Evolutionary conservation across 495 filamentous ascomycete species (phyloP), one percentile per base, ranked within the genome.

Genomic region (Penicillium tannophilum): DNA sequence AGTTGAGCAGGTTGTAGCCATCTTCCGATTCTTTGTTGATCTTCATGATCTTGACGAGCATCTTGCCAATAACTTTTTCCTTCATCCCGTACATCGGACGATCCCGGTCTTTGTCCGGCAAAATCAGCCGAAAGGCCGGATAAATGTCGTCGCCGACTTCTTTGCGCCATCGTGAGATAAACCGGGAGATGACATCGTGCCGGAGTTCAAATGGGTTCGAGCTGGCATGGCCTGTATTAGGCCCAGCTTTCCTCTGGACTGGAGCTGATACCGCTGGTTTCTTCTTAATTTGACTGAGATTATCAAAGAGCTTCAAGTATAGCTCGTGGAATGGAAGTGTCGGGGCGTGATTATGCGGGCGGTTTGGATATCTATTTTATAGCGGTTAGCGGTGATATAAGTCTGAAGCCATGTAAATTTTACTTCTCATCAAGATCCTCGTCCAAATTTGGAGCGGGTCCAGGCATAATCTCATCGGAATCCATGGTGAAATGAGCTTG

Each of bases 51-150:
- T 90, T 90, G 36, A 98, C 90, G 6, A 98, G 77, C 42, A 98
- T 72, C 63, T 90, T 96, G 4, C 87, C 93, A 55, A 98, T 93
- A 16, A 84, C 84, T 71, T 90, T 92, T 76, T 98, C 94, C 71
- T 98, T 98, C 30, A 98, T 80, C 4, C 93, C 90, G 65, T 98
- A 98, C 84, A 96, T 92, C 35, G 90, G 88, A 35, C 94, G 84
- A 58, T 98, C 93, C 33, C 93, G 83, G 66, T 98, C 94, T 67
- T 96, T 96, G 63, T 93, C 91, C 0, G 92, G 91, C n/a, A 96
- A 76, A 63, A 98, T 95, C 51, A 98, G 79, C 35, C 94, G 84
- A 71, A 98, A 85, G 19, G 92, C 93, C 3, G 95, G 95, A 73
- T 95, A 97, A 61, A 98, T 90, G 68, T 98, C 93, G 63, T 89